Percentiles rank a stretch among this genome's conserved stretches.
phyloP scores from a whole-genome alignment of 2,329 filamentous ascomycete species.

The Exophiala alcalophila region DNA sequence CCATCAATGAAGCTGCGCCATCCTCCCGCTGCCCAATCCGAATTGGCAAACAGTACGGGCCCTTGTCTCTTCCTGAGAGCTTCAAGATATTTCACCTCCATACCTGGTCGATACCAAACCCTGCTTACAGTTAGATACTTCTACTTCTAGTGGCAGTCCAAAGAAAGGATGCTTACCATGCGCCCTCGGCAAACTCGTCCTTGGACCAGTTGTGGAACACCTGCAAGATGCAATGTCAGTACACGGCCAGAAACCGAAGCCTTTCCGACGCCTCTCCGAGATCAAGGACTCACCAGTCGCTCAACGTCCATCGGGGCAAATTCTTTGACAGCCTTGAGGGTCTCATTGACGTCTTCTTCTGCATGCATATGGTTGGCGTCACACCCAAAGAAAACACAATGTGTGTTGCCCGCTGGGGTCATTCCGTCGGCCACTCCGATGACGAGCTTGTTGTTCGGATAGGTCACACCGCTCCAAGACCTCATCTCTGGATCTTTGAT shows the following conservation, averaged over 20 bases:
- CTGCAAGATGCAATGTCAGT: too few relatives aligned
- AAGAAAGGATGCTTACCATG: constrained; percentile 32
- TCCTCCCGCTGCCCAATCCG: constrained; percentile 48
- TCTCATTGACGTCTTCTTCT: constrained; percentile 41
- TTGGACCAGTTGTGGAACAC: constrained; percentile 52
- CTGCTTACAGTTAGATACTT: constrained; percentile 7
- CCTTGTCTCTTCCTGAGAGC: constrained; percentile 44
- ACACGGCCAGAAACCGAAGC: too few relatives aligned
- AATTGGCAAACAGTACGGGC: constrained; percentile 48
- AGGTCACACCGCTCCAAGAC: constrained; percentile 45
- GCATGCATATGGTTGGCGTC: constrained; percentile 45
- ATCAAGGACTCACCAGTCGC: constrained; percentile 24
- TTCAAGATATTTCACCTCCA: constrained; percentile 41
- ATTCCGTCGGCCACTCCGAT: constrained; percentile 48
- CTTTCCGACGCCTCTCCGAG: background rate
- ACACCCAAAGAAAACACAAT: constrained; percentile 49
- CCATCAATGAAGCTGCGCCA: constrained; percentile 54
- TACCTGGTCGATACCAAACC: constrained; percentile 41
- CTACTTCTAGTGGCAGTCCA: background rate
- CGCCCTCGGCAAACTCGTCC: constrained; percentile 49
- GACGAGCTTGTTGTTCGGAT: constrained; percentile 44
- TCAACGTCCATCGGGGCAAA: constrained; percentile 35
- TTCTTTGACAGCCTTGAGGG: constrained; percentile 36
- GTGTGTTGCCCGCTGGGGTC: constrained; percentile 47
- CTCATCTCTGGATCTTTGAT: constrained; percentile 41